Conservation (phyloP, 345 rosid genomes). For the Arabis hirsuta region DNA sequence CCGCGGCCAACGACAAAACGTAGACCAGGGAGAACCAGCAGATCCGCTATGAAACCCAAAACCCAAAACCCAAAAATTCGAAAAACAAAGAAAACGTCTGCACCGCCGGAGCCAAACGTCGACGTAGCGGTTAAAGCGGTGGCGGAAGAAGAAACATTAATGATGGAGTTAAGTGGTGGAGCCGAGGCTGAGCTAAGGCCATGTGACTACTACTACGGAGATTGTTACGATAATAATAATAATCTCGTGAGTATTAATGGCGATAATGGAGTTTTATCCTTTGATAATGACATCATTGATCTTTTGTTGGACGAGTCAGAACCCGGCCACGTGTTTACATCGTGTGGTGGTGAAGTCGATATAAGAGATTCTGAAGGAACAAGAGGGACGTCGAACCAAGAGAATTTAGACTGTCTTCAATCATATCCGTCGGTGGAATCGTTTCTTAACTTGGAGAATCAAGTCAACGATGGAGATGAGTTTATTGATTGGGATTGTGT, state of each 20-base stretch:
- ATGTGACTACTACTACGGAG: conserved; percentile 21
- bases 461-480: conserved; percentile 29
- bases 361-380: conserved; percentile 16
- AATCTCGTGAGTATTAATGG: conserved; percentile 32
- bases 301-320: conserved; percentile 36
- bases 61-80: conserved; percentile 2
- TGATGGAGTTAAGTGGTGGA: conserved; percentile 34
- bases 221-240: neutral
- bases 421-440: conserved; percentile 34
- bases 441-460: conserved; percentile 25
- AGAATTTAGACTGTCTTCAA: conserved; percentile 14
- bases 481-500: conserved; percentile 47
- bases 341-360: conserved; percentile 27
- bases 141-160: conserved; percentile 30
- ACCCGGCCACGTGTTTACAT: conserved; percentile 30
- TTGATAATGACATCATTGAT: conserved; percentile 42
- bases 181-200: conserved; percentile 31
- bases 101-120: conserved; percentile 9
- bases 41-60: conserved; percentile 45
- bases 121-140: conserved; percentile 3
- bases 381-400: conserved; percentile 20
- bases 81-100: conserved; percentile 36
- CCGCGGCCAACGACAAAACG: conserved; percentile 28
- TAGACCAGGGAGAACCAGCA: conserved; percentile 38
- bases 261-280: conserved; percentile 28